phyloP scores from a whole-genome alignment of 345 rosid species.

The Crucihimalaya himalaica region DNA sequence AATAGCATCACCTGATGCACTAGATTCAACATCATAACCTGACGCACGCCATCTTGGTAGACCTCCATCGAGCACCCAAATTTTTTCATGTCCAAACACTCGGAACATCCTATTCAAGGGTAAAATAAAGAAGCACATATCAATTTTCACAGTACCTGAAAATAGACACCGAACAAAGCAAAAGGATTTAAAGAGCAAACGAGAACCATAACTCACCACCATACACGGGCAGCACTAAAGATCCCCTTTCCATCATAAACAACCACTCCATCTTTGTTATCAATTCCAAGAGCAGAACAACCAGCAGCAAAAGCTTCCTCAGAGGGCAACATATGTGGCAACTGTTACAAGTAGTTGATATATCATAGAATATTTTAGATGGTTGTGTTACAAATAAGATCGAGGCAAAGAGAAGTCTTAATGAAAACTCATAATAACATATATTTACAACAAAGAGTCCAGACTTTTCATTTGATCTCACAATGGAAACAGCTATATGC shows the following conservation, averaged over 20 bases:
- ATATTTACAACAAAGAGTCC: neutral
- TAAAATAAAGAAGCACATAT: constrained; percentile 4
- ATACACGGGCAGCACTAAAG: constrained; percentile 98
- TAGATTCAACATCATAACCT: constrained; percentile 97
- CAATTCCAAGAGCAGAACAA: constrained; percentile 90
- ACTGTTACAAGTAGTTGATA: constrained; percentile 47
- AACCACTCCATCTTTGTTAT: constrained; percentile 82
- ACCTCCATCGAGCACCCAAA: constrained; percentile 98
- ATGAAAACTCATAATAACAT: neutral
- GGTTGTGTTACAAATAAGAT: neutral
- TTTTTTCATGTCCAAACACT: constrained; percentile 86
- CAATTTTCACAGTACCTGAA: neutral
- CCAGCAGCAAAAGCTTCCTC: constrained; percentile 99
- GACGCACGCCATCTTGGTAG: constrained; percentile 96
- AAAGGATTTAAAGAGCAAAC: neutral
- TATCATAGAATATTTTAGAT: constrained; percentile 13
- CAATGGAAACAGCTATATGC: neutral
- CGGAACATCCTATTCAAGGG: constrained; percentile 79
- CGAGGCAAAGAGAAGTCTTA: neutral
- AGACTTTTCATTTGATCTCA: neutral
- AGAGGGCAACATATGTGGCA: constrained; percentile 97
- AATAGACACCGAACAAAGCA: neutral
- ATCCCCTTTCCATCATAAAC: constrained; percentile 99
- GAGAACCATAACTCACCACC: constrained; percentile 76
- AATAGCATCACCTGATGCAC: constrained; percentile 95